Conservation (phyloP, 345 rosid genomes). For the Pistacia vera region DNA sequence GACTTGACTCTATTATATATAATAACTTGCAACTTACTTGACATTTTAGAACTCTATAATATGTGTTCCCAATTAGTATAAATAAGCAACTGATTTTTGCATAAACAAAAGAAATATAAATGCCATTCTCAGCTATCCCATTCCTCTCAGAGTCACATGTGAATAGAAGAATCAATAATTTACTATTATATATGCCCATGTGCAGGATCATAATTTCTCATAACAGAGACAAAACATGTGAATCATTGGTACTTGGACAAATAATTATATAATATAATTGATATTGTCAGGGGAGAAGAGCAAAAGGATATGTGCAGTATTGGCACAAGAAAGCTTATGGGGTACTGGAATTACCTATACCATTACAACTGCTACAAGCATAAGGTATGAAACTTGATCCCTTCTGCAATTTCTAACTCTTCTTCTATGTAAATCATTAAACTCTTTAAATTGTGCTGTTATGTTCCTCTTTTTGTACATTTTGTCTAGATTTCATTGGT, state of each 20-base stretch:
- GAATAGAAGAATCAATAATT: neutral
- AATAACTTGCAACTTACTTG: neutral
- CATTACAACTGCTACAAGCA: constrained; percentile 51
- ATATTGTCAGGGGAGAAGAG: constrained; percentile 40
- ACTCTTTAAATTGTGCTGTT: neutral
- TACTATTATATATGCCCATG: neutral
- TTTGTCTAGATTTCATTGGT: neutral
- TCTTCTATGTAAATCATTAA: neutral
- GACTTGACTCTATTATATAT: neutral
- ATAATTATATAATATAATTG: neutral
- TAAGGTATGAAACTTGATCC: constrained; percentile 36
- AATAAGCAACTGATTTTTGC: neutral
- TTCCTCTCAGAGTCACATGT: neutral
- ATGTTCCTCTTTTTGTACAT: neutral
- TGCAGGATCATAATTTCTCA: neutral
- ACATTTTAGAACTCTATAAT: neutral
- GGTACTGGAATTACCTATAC: constrained; percentile 49
- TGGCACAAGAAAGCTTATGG: constrained; percentile 41
- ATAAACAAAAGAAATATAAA: neutral
- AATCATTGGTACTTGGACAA: neutral
- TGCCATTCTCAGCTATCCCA: neutral
- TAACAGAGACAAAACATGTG: constrained; percentile 1
- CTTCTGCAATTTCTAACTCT: neutral
- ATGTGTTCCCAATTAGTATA: neutral
- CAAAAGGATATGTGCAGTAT: constrained; percentile 31